A percentile compares a stretch with the other conserved stretches of the same genome.
These are phyloP conservation scores for Centella asiatica DNA, from an alignment of 129 eudicot species.

Conservation along the genomic window DNA sequence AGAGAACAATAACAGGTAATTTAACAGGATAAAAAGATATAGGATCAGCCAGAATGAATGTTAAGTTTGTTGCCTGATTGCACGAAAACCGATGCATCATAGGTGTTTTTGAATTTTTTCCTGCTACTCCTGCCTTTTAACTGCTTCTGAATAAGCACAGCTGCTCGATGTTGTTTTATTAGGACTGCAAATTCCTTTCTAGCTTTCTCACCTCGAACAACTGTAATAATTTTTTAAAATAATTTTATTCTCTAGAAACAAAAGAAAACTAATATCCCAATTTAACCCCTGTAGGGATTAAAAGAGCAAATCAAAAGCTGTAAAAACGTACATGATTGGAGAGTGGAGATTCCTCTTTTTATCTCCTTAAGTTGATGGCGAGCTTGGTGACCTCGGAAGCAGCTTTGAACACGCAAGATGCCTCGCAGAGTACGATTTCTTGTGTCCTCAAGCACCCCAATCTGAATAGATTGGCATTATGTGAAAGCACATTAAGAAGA, in stretches of 20 bases:
- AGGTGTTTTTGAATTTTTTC: conserved; percentile 33
- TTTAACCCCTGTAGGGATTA: neutral
- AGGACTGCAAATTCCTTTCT: conserved; percentile 65
- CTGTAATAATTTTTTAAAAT: conserved; percentile 28
- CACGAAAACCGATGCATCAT: conserved; percentile 45
- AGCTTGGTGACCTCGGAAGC: conserved; percentile 94
- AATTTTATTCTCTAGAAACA: neutral
- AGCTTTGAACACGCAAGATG: conserved; percentile 90
- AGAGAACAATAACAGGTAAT: no score
- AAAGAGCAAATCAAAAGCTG: neutral
- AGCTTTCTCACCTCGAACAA: conserved; percentile 69
- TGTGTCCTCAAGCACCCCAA: conserved; percentile 95
- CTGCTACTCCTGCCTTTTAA: conserved; percentile 40
- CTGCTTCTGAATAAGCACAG: conserved; percentile 66
- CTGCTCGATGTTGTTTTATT: conserved; percentile 74
- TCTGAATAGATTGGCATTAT: conserved; percentile 31
- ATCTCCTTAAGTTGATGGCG: conserved; percentile 50
- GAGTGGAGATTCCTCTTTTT: conserved; percentile 48
- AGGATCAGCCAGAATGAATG: neutral
- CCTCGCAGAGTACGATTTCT: conserved; percentile 93
- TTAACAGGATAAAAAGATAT: neutral
- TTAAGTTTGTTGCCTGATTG: conserved; percentile 57
- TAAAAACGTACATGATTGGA: conserved; percentile 65
- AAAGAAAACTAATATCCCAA: neutral
- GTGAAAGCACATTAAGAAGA: neutral